These are phyloP conservation scores for Trichosporon sp. DNA, from an alignment of 1,284 basidiomycete genomes.

Conservation along the genomic window DNA sequence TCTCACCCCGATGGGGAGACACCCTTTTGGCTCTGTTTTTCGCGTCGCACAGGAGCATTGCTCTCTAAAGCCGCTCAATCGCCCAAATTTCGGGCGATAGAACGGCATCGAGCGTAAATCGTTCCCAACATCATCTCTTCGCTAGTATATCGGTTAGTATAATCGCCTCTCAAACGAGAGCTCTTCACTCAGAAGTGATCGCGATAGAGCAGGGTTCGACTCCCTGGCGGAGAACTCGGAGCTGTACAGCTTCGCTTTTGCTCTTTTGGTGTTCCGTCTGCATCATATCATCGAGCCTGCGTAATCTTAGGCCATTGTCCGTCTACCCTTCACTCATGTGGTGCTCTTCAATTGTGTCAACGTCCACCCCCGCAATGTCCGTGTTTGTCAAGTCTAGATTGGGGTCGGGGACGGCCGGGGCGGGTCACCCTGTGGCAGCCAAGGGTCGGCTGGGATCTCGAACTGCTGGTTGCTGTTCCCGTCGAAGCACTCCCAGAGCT, in stretches of 20 bases:
- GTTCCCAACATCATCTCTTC: not conserved
- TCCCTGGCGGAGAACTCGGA: not conserved
- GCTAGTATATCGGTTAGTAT: slow-evolving; percentile 15
- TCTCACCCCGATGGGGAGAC: too few species aligned
- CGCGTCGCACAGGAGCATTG: too few species aligned
- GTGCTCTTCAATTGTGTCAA: not conserved
- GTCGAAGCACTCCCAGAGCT: slow-evolving; percentile 1
- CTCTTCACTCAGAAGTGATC: not conserved
- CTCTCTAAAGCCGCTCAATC: too few species aligned
- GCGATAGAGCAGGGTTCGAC: slow-evolving; percentile 13
- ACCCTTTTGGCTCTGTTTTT: too few species aligned
- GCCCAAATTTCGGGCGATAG: too few species aligned
- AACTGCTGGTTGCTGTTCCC: not conserved
- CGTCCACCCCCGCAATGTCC: too few species aligned
- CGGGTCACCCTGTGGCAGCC: not conserved
- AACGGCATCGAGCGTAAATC: too few species aligned
- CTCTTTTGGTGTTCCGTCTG: not conserved
- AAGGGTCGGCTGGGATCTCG: not conserved
- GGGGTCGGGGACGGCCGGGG: not conserved
- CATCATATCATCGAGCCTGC: too few species aligned
- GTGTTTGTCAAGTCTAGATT: not conserved
- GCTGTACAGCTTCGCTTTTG: not conserved
- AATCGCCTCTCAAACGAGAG: slow-evolving; percentile 9
- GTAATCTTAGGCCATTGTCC: too few species aligned
- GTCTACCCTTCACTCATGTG: not conserved